Base-by-base conservation (phyloP, 2,329 filamentous ascomycete genomes). In the Cytospora piceicola region DNA sequence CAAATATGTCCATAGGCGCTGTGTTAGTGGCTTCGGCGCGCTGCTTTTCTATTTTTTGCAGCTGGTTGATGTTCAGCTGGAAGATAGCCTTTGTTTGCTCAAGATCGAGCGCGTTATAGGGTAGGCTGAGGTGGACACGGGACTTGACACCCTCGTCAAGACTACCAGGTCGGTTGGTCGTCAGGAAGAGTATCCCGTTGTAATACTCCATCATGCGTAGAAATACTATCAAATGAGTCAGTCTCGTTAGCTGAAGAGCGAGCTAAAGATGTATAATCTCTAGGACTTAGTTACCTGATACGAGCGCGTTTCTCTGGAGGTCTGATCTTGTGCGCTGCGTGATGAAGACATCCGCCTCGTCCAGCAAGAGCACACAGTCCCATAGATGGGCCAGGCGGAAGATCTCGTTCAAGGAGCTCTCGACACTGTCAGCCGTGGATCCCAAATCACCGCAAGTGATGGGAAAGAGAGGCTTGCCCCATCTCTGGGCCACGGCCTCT, bases 261-360 rank as follows among this genome's bases (percentile, higher is more conserved):
- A n/a, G n/a, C n/a, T n/a, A n/a, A n/a, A n/a, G n/a, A n/a, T n/a
- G n/a, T n/a, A n/a, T n/a, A n/a, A n/a, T n/a, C n/a, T n/a, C n/a
- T n/a, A n/a, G 14, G 15, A 49, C 6, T 14, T 12, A 6, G 29
- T 55, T 32, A 61, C 59, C 77, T 69, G 68, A 77, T 65, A 17
- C 76, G 62, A 66, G 68, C 66, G 58, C 77, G 14, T 36, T 36
- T 69, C 73, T 77, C 69, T 63, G 56, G 0, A 73, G 54, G 12
- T 68, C 65, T 4, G 56, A 49, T 6, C 61, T 66, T n/a, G 72
- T 64, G 49, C 69, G 63, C 14, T 53, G 57, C 0, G 71, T 66
- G n/a, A 81, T 75, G 70, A 81, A 81, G 15, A 80, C 77, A 20
- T 81, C 80, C 0, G 76, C 76, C 49, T 80, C 78, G 3, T 78